phyloP scores from a whole-genome alignment of 768 basidiomycete species.

The Rubroboletus pulcherrimus region DNA sequence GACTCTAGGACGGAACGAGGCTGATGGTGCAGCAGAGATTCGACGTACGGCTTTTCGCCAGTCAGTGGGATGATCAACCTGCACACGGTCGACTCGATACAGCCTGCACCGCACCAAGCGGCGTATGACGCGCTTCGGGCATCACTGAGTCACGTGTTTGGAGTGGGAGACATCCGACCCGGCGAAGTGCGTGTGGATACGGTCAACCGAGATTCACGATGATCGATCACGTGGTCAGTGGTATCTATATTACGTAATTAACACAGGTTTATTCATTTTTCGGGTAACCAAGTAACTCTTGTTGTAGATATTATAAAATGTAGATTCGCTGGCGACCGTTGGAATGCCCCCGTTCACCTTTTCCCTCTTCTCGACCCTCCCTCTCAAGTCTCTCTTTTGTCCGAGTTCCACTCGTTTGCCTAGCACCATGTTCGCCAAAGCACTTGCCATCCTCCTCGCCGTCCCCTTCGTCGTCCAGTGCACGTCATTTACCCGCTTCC shows the following conservation, averaged over 20 bases:
- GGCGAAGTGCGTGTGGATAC: neutral
- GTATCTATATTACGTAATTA: conserved; percentile 14
- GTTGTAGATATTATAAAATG: neutral
- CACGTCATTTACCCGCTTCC: conserved; percentile 19
- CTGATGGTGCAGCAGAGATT: conserved; percentile 43
- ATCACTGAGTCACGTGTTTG: conserved; percentile 27
- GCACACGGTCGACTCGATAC: conserved; percentile 72
- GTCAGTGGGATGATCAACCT: conserved; percentile 56
- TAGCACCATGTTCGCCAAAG: conserved; percentile 35
- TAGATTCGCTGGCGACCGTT: neutral
- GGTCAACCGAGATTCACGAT: conserved; percentile 1
- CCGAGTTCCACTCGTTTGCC: conserved; percentile 10
- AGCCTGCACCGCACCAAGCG: conserved; percentile 69
- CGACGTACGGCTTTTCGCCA: conserved; percentile 73
- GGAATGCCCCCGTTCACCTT: neutral
- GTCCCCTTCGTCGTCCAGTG: conserved; percentile 46
- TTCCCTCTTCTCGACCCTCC: neutral
- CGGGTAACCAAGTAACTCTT: neutral
- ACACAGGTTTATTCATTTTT: neutral
- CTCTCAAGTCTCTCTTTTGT: conserved; percentile 18
- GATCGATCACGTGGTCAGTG: neutral
- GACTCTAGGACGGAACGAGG: neutral
- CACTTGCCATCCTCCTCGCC: conserved; percentile 41
- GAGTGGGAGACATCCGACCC: conserved; percentile 16
- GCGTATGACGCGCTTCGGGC: conserved; percentile 60